Percentiles rank a stretch among this genome's conserved stretches.
These are phyloP conservation scores for Lactarius hengduanensis DNA, from an alignment of 768 basidiomycete species.

Conservation along the genomic window DNA sequence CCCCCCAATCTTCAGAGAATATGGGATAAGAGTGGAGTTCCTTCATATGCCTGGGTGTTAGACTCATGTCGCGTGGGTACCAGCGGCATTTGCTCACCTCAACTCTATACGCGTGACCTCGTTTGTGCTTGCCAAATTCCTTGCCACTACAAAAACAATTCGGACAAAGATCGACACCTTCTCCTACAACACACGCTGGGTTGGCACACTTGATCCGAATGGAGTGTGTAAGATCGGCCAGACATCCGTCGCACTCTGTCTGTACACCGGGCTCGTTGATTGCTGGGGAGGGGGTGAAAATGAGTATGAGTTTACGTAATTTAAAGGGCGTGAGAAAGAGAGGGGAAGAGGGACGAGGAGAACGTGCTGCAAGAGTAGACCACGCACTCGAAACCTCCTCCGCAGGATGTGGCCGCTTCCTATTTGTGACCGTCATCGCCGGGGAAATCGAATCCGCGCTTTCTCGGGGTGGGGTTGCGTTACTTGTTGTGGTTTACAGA, in stretches of 20 bases:
- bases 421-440: slow-evolving; percentile 63
- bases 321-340: slow-evolving; percentile 34
- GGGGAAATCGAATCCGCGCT: slow-evolving; percentile 12
- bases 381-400: slow-evolving; percentile 64
- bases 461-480: not conserved
- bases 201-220: slow-evolving; percentile 96
- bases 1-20: slow-evolving; percentile 94
- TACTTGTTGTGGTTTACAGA: slow-evolving; percentile 1
- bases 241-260: slow-evolving; percentile 82
- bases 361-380: slow-evolving; percentile 20
- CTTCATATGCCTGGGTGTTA: slow-evolving; percentile 40
- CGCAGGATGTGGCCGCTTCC: slow-evolving; percentile 60
- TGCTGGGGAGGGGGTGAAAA: slow-evolving; percentile 39
- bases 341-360: slow-evolving; percentile 23
- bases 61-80: slow-evolving; percentile 12
- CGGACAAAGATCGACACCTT: slow-evolving; percentile 92
- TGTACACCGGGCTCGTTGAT: slow-evolving; percentile 81
- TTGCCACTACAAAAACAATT: slow-evolving; percentile 89
- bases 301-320: slow-evolving; percentile 33
- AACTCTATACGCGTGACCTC: slow-evolving; percentile 86
- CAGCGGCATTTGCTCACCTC: slow-evolving; percentile 53
- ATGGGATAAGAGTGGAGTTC: slow-evolving; percentile 97
- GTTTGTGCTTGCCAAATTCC: slow-evolving; percentile 83
- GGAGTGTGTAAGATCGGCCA: slow-evolving; percentile 90
- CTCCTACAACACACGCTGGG: slow-evolving; percentile 63